These are phyloP conservation scores for Gypsophila paniculata DNA, from an alignment of 179 eudicot species.

Conservation along the genomic window DNA sequence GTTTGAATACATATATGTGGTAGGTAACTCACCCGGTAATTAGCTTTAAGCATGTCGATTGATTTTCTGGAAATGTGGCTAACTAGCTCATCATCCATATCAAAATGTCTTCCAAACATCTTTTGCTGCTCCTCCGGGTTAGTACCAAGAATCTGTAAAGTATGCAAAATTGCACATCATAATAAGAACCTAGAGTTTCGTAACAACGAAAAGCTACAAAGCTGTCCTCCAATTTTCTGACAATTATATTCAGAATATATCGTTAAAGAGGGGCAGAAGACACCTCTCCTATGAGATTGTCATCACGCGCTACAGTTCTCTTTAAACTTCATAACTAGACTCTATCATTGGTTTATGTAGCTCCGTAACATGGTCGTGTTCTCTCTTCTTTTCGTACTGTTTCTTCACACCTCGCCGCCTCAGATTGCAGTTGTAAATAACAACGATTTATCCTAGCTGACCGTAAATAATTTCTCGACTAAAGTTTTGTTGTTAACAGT, in stretches of 20 bases:
- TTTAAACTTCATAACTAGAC: background rate
- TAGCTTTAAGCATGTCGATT: conserved; percentile 65
- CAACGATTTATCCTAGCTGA: too few relatives aligned
- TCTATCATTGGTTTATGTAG: background rate
- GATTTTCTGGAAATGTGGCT: conserved; percentile 80
- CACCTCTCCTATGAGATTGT: too few relatives aligned
- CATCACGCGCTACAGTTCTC: background rate
- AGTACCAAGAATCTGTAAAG: conserved; percentile 60
- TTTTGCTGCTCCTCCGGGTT: conserved; percentile 86
- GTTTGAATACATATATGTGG: background rate
- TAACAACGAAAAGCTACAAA: background rate
- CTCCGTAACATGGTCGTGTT: background rate
- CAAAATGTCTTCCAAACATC: conserved; percentile 90
- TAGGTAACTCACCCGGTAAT: conserved; percentile 53
- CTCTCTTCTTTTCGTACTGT: background rate
- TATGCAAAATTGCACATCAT: background rate
- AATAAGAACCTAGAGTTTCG: background rate
- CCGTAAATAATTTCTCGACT: background rate
- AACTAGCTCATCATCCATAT: conserved; percentile 83
- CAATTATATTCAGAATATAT: background rate
- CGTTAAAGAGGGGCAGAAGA: background rate
- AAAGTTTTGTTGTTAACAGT: background rate
- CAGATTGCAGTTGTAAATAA: background rate
- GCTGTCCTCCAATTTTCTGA: background rate
- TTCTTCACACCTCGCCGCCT: background rate